These are phyloP conservation scores for Xylaria sp. DNA, from an alignment of 495 filamentous ascomycete genomes.

Conservation along the genomic window DNA sequence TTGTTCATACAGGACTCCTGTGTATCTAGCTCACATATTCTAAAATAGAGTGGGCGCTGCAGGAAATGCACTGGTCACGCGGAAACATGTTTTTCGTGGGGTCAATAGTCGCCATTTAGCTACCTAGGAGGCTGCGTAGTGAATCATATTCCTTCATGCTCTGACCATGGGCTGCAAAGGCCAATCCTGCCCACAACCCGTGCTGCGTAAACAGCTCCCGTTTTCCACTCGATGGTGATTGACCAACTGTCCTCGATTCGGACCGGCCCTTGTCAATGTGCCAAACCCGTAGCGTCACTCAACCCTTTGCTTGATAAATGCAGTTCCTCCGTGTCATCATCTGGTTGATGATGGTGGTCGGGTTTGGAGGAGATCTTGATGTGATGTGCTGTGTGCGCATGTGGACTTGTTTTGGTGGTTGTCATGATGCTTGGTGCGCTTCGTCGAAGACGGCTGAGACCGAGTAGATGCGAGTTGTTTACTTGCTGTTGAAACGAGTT, in stretches of 20 bases:
- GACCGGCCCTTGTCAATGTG: conserved; percentile 29
- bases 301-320: conserved; percentile 18
- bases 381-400: conserved; percentile 30
- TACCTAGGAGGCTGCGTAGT: conserved; percentile 23
- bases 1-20: background rate
- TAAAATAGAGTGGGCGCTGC: background rate
- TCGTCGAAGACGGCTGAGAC: conserved; percentile 61
- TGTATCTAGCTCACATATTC: background rate
- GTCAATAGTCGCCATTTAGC: conserved; percentile 25
- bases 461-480: conserved; percentile 65
- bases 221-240: conserved; percentile 43
- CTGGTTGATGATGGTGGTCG: conserved; percentile 19
- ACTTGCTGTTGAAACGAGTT: conserved; percentile 62
- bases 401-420: conserved; percentile 35
- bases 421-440: conserved; percentile 36
- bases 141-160: conserved; percentile 32
- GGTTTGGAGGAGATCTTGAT: conserved; percentile 15
- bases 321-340: conserved; percentile 21
- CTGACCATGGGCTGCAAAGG: conserved; percentile 15
- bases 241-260: conserved; percentile 41
- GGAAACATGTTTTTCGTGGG: background rate
- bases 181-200: conserved; percentile 6
- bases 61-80: background rate
- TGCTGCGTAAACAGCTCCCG: conserved; percentile 37
- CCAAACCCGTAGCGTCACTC: conserved; percentile 30